phyloP scores from a whole-genome alignment of 805 yeast genomes.

The Clavispora phyllophila region DNA sequence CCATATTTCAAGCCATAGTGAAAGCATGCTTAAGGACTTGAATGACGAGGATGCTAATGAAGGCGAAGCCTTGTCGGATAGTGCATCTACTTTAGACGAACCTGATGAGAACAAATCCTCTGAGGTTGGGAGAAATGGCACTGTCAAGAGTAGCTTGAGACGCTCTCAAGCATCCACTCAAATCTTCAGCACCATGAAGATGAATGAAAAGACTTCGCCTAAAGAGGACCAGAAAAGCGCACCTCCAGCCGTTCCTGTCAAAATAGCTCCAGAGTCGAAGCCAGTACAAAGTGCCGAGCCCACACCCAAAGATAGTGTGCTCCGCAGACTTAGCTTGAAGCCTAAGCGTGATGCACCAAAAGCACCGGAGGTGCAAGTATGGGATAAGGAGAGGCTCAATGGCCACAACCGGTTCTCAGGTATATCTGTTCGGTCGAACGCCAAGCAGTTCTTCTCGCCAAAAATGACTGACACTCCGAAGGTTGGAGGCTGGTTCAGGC shows the following conservation, averaged over 20 bases:
- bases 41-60: slow-evolving; percentile 4
- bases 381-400: slow-evolving; percentile 4
- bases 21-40: background rate
- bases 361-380: slow-evolving; percentile 20
- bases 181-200: slow-evolving; percentile 24
- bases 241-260: background rate
- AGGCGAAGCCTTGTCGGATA: slow-evolving; percentile 2
- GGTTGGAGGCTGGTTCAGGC: slow-evolving; percentile 32
- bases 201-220: slow-evolving; percentile 5
- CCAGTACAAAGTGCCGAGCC: too few relatives aligned
- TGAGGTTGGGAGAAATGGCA: slow-evolving; percentile 8
- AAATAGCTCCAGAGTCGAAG: background rate
- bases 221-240: background rate
- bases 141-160: slow-evolving; percentile 8
- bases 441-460: slow-evolving; percentile 5
- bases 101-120: slow-evolving; percentile 2
- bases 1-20: background rate
- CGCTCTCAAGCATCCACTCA: slow-evolving; percentile 25
- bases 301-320: background rate
- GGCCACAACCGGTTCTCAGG: slow-evolving; percentile 32
- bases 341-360: slow-evolving; percentile 38
- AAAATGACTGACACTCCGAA: slow-evolving; percentile 14
- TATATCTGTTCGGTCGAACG: slow-evolving; percentile 20
- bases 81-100: slow-evolving; percentile 1
- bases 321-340: slow-evolving; percentile 27